phyloP scores from a whole-genome alignment of 768 basidiomycete species.

The Leccinum obscurum region DNA sequence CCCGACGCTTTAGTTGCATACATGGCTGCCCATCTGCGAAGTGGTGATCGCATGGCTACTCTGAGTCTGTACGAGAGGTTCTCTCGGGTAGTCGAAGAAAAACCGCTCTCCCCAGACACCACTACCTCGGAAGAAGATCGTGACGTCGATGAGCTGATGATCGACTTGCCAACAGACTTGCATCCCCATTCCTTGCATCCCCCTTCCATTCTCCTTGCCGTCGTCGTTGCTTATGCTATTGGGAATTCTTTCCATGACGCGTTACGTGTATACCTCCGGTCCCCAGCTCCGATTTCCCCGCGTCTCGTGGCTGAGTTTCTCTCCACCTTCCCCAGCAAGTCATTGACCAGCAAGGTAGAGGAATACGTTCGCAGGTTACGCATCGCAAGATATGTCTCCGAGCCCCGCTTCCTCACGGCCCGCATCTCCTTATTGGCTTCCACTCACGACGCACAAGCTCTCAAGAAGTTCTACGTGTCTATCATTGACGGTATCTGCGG shows the following conservation, averaged over 20 bases:
- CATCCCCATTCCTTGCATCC: slow-evolving; percentile 15
- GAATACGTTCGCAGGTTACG: slow-evolving; percentile 50
- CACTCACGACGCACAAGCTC: slow-evolving; percentile 27
- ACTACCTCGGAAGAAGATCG: slow-evolving; percentile 14
- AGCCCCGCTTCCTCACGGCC: slow-evolving; percentile 48
- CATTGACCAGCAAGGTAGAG: slow-evolving; percentile 42
- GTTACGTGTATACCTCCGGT: slow-evolving; percentile 42
- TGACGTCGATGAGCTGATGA: slow-evolving; percentile 28
- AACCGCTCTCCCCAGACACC: slow-evolving; percentile 18
- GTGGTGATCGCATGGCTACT: slow-evolving; percentile 41
- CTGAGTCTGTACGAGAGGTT: slow-evolving; percentile 47
- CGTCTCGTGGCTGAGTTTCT: slow-evolving; percentile 42
- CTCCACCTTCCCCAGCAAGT: slow-evolving; percentile 35
- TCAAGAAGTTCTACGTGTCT: slow-evolving; percentile 51
- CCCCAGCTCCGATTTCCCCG: slow-evolving; percentile 37
- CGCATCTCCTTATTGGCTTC: slow-evolving; percentile 50
- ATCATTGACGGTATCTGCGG: slow-evolving; percentile 53
- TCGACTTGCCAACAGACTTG: slow-evolving; percentile 22
- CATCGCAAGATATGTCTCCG: slow-evolving; percentile 51
- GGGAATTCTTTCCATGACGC: slow-evolving; percentile 58
- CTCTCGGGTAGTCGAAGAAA: slow-evolving; percentile 24
- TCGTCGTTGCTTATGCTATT: slow-evolving; percentile 61
- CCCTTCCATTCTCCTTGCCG: slow-evolving; percentile 49
- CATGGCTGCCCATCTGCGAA: slow-evolving; percentile 47
- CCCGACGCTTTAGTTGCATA: slow-evolving; percentile 49